Evolutionary conservation across 176 grass and related monocot genomes (phyloP), one percentile per base, ranked within the genome.

Genomic region (Zoysia japonica): DNA sequence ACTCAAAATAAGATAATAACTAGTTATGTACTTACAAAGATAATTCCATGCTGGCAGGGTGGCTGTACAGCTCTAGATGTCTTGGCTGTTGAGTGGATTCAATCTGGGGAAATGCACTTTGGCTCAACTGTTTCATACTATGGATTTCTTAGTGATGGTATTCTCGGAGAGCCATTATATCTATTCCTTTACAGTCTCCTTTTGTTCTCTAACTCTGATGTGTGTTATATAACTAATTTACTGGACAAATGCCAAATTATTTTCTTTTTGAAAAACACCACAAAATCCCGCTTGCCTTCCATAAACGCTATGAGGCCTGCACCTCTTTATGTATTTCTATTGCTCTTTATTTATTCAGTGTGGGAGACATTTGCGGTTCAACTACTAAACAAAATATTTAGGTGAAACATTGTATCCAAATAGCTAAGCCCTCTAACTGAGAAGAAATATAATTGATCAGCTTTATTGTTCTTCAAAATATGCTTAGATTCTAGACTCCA

Each of bases 111-210:
- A 51, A 74, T 92, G 80, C 95, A 97, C 68, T 97, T 90, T 57
- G 95, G 95, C 61, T 90, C 95, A 71, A 99, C 96, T 76, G 92
- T 95, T 85, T 93, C 96, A 49, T 99, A 99, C 72, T 99, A 93
- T 90, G 92, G 96, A 76, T 99, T 99, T 81, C 65, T 99, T 64
- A 95, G 92, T 84, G 96, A 99, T 87, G 96, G 92, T 99, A 99
- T 87, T 42, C 70, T 74, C 50, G 60, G 42, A 83, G 77, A 47
- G 37, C 15, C 41, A 55, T 82, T 17, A 45, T 16, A 39, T 70
- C 55, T 71, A 40, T 61, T 74, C 61, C 72, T 43, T 53, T 85
- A 7, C 36, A 56, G 3, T 72, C 10, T 73, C 86, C 19, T 53
- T 39, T 43, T 11, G 66, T 51, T 19, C 47, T 48, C 16, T 45